Base-by-base conservation (phyloP, 495 filamentous ascomycete species). In the Penicillium macrosclerotiorum region DNA sequence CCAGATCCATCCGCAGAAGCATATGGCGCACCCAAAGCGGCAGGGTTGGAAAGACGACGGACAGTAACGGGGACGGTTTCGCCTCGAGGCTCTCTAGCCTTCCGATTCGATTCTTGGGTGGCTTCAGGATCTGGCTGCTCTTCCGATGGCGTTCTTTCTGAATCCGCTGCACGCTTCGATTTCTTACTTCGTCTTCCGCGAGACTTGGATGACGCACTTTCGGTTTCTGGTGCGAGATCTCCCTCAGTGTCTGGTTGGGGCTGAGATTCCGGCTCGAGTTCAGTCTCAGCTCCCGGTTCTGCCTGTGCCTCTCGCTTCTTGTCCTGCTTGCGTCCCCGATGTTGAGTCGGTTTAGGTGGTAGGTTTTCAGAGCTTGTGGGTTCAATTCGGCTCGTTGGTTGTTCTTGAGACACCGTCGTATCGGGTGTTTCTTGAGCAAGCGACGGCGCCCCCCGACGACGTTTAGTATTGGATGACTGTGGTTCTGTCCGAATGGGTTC, bases 61-160 rank as follows among this genome's bases (percentile, higher is more conserved):
- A 75, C 65, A 8, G 69, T 75, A 14, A 75, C 65, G 13, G 69
- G 65, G 0, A 75, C 65, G 1, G 67, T 73, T 44, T 72, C 68
- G 6, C 68, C 72, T 18, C 68, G 68, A 29, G 62, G 57, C 38
- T 55, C 64, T 45, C 61, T 60, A 19, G 60, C 41, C 40, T 57
- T 67, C 36, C 49, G 56, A 7, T 30, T 43, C 31, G 45, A 29
- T 17, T 51, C 42, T 37, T 30, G 24, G 20, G 29, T 4, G 11
- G n/a, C 19, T 22, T 53, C 49, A 6, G 38, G 5, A n/a, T 51
- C 53, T 48, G 55, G 45, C 13, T 42, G 49, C 36, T 55, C 65
- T 61, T 57, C 58, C 38, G 39, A 33, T 6, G 36, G 18, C 36
- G 44, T 16, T 3, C 25, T 13, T 33, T 47, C 50, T 4, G 43